These are phyloP conservation scores for Nannochloropsis granulata DNA, from an alignment of 108 stramenopile genomes.

Conservation along the genomic window DNA sequence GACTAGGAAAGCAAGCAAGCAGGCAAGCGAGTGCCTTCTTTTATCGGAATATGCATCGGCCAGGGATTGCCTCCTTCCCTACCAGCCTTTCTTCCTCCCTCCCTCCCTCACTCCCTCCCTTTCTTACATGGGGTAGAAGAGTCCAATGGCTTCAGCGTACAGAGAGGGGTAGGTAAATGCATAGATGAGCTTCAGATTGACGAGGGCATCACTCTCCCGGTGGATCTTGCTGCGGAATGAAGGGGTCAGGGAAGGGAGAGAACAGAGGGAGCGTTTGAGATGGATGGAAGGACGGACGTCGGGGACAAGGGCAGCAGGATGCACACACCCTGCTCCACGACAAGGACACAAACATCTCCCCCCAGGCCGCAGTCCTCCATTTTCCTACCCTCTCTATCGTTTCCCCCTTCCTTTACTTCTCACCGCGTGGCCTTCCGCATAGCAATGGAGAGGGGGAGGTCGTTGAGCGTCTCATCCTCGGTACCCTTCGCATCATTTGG, in stretches of 20 bases:
- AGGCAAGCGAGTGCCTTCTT: no score
- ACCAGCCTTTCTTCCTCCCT: no score
- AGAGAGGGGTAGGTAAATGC: background rate
- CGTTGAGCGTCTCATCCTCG: background rate
- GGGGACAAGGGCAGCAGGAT: background rate
- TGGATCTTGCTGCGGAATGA: background rate
- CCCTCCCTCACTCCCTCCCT: background rate
- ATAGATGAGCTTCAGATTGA: background rate
- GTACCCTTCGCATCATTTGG: background rate
- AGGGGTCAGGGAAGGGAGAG: no score
- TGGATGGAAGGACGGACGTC: background rate
- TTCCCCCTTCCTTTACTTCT: background rate
- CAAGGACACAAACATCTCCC: no score
- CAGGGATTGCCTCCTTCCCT: no score
- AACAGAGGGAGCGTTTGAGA: no score
- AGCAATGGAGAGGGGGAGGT: background rate
- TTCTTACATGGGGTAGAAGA: background rate
- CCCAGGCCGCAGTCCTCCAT: no score
- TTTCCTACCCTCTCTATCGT: background rate
- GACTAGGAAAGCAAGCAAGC: no score
- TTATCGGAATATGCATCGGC: no score
- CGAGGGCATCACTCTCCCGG: background rate
- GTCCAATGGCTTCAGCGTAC: background rate
- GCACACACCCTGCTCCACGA: background rate
- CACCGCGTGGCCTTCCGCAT: background rate